Percentiles rank a stretch among this genome's conserved stretches.
Evolutionary conservation across 495 filamentous ascomycete species (phyloP).

Genomic region (Lepidopterella palustris): DNA sequence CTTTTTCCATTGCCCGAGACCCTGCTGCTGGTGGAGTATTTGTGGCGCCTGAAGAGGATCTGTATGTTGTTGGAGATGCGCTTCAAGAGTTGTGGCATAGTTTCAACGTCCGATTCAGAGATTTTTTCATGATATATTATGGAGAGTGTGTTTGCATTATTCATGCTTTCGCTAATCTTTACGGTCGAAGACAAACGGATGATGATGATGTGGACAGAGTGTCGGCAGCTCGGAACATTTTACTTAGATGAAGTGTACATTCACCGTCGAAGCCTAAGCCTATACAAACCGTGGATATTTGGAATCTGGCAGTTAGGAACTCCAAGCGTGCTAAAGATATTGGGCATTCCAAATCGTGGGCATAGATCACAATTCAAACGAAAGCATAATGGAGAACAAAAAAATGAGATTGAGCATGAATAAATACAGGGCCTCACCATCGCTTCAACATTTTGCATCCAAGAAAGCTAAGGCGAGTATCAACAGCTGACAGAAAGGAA

Average conservation of each 20-base stretch:
- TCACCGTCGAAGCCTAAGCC: too few relatives aligned
- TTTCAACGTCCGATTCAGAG: background rate
- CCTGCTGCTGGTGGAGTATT: background rate
- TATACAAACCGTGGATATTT: too few relatives aligned
- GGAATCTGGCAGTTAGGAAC: too few relatives aligned
- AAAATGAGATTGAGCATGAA: constrained; percentile 22
- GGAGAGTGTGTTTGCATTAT: background rate
- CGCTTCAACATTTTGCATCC: background rate
- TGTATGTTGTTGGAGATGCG: background rate
- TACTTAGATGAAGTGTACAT: too few relatives aligned
- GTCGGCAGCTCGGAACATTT: too few relatives aligned
- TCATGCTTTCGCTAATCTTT: too few relatives aligned
- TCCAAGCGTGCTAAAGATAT: too few relatives aligned
- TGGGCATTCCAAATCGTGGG: background rate
- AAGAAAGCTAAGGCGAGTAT: constrained; percentile 1
- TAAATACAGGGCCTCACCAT: constrained; percentile 13
- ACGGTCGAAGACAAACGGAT: too few relatives aligned
- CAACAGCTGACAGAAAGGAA: constrained; percentile 15
- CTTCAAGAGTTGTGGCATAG: background rate
- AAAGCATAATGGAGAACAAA: constrained; percentile 9
- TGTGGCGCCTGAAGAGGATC: background rate
- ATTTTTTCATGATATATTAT: background rate
- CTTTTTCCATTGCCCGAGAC: background rate
- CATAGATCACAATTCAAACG: background rate
- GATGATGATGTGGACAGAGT: too few relatives aligned